Evolutionary conservation across 257 asterid species (phyloP).

Genomic region (Lantana camara): DNA sequence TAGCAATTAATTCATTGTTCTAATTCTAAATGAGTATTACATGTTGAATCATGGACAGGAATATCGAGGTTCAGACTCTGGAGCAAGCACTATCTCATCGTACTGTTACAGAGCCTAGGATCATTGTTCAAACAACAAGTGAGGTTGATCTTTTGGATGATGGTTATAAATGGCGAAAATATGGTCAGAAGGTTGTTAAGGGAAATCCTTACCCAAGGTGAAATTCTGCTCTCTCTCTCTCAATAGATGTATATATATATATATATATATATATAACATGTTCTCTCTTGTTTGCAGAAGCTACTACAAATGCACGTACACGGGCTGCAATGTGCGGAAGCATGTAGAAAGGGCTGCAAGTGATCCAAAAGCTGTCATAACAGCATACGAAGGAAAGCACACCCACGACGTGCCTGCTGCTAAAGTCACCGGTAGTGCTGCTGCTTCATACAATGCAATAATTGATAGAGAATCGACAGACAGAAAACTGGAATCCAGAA

Average conservation of each 20-base stretch:
- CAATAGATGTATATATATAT: too few species aligned
- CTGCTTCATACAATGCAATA: slow-evolving; percentile 46
- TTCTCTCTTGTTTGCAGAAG: slow-evolving; percentile 67
- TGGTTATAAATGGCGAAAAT: slow-evolving; percentile 91
- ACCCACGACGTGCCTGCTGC: slow-evolving; percentile 84
- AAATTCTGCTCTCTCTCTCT: not conserved
- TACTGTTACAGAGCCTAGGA: slow-evolving; percentile 87
- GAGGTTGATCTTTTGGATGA: slow-evolving; percentile 93
- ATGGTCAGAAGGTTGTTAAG: slow-evolving; percentile 96
- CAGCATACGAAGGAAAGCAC: slow-evolving; percentile 89
- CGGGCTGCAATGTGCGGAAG: slow-evolving; percentile 83
- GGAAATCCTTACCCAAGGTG: slow-evolving; percentile 97
- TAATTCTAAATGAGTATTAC: not conserved
- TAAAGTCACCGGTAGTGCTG: slow-evolving; percentile 41
- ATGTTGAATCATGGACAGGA: slow-evolving; percentile 44
- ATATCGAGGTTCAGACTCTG: slow-evolving; percentile 50
- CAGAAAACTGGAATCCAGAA: slow-evolving; percentile 29
- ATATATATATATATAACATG: too few species aligned
- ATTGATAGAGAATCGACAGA: slow-evolving; percentile 31
- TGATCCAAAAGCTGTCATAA: slow-evolving; percentile 85
- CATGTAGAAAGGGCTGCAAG: slow-evolving; percentile 91
- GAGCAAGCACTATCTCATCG: slow-evolving; percentile 74
- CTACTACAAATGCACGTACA: slow-evolving; percentile 84
- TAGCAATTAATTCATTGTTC: too few species aligned
- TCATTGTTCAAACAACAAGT: slow-evolving; percentile 89